Evolutionary conservation across 2,329 filamentous ascomycete genomes (phyloP).

Genomic region (Calonectria leucothoes): DNA sequence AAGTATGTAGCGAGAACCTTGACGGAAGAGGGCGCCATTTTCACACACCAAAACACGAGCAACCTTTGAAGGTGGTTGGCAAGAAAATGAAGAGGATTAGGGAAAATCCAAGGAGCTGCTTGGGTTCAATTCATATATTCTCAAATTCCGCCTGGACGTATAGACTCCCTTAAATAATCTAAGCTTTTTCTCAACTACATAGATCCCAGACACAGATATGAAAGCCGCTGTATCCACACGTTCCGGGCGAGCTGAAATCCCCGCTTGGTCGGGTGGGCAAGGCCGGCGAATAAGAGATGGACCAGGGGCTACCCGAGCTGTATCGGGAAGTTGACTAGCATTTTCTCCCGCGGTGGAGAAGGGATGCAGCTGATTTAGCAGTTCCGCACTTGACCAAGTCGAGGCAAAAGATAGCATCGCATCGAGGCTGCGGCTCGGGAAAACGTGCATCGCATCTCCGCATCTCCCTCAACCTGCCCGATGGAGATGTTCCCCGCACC

Average conservation of each 20-base stretch:
- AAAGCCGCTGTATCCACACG: not conserved
- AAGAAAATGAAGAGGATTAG: too few relatives aligned
- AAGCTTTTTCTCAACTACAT: not conserved
- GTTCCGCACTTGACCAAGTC: conserved; percentile 6
- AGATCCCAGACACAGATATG: not conserved
- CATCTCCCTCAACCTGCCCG: conserved; percentile 1
- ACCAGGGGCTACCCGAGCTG: not conserved
- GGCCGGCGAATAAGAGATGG: not conserved
- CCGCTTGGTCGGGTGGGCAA: not conserved
- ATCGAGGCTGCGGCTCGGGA: not conserved
- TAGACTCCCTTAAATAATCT: not conserved
- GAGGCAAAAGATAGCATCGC: conserved; percentile 22
- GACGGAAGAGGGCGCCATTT: not conserved
- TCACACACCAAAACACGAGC: not conserved
- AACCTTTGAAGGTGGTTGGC: not conserved
- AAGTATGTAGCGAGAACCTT: not conserved
- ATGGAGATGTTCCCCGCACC: conserved; percentile 6
- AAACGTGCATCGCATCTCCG: not conserved
- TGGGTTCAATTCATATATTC: not conserved
- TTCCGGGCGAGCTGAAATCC: not conserved
- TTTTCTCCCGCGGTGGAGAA: conserved; percentile 1
- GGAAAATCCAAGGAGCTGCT: not conserved
- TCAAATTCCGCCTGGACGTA: not conserved
- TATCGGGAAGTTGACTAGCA: conserved; percentile 8
- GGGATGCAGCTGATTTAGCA: not conserved